Percentiles rank a stretch among this genome's conserved stretches.
Evolutionary conservation across 192 early-diverging fungal species (phyloP).

Genomic region (Gonapodya sp.): DNA sequence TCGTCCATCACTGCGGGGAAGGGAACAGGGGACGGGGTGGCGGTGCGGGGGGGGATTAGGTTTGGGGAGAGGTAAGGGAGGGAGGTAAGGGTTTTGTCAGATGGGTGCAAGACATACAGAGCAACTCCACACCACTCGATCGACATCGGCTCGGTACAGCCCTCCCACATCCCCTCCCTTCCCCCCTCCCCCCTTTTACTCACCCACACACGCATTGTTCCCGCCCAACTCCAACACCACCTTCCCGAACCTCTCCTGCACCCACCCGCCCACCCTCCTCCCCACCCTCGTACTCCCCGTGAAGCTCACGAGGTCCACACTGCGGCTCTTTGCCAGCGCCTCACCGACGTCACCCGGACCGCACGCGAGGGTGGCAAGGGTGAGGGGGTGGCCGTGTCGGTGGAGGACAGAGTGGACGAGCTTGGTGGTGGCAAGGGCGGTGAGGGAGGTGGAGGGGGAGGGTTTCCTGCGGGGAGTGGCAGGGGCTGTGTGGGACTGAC

Average conservation of each 20-base stretch:
- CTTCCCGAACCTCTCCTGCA: constrained; percentile 82
- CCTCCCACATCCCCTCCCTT: no score
- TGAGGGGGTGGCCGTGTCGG: constrained; percentile 68
- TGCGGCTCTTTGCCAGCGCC: constrained; percentile 55
- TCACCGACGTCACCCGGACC: constrained; percentile 82
- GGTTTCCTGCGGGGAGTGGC: constrained; percentile 24
- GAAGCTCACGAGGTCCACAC: constrained; percentile 75
- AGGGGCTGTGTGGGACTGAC: constrained; percentile 8
- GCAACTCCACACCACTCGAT: no score
- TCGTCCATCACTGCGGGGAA: constrained; percentile 55
- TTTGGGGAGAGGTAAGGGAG: constrained; percentile 39
- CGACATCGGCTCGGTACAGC: no score
- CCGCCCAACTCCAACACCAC: constrained; percentile 83
- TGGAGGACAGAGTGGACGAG: constrained; percentile 74
- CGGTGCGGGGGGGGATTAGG: background rate
- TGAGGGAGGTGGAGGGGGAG: constrained; percentile 66
- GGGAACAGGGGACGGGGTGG: background rate
- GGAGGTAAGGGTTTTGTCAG: no score
- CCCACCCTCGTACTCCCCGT: constrained; percentile 79
- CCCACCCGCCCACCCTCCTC: constrained; percentile 30
- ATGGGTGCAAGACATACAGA: no score
- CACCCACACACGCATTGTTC: constrained; percentile 60
- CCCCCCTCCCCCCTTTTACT: background rate
- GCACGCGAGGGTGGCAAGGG: constrained; percentile 69
- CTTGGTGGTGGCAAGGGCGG: constrained; percentile 79